These are phyloP conservation scores for Ilyonectria sp. DNA, from an alignment of 2,329 filamentous ascomycete species.

Conservation along the genomic window DNA sequence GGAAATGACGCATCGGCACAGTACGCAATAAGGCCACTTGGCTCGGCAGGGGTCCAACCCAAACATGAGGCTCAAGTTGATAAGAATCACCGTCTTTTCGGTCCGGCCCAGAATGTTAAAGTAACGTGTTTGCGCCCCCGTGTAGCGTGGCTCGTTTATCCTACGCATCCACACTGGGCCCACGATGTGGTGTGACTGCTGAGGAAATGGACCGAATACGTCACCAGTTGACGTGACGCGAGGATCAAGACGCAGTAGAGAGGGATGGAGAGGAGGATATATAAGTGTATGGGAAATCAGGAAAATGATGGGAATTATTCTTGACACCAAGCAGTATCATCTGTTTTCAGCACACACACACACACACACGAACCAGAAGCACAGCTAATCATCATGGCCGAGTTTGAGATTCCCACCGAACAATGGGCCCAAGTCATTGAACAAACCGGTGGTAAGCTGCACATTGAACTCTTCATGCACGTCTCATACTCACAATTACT, in stretches of 20 bases:
- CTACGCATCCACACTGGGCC: constrained; percentile 12
- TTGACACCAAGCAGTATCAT: constrained; percentile 6
- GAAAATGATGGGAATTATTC: background rate
- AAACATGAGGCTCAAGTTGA: constrained; percentile 26
- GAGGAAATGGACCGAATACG: constrained; percentile 25
- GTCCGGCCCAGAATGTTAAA: constrained; percentile 13
- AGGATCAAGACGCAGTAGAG: background rate
- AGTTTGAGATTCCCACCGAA: constrained; percentile 27
- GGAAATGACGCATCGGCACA: constrained; percentile 18
- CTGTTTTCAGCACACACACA: background rate
- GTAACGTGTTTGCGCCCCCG: constrained; percentile 10
- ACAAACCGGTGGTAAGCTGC: constrained; percentile 22
- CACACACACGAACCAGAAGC: background rate
- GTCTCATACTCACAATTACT: background rate
- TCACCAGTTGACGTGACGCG: constrained; percentile 13
- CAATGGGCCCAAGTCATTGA: constrained; percentile 31
- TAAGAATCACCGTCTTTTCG: constrained; percentile 23
- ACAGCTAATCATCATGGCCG: constrained; percentile 5
- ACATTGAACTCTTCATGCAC: background rate
- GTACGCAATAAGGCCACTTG: background rate
- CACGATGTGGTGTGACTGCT: constrained; percentile 8
- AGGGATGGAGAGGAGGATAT: constrained; percentile 6
- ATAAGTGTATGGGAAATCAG: constrained; percentile 5
- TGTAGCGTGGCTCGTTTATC: constrained; percentile 8
- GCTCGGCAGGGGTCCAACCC: background rate